These are phyloP conservation scores for Amanita rimosa DNA, from an alignment of 768 basidiomycete species.

Conservation along the genomic window DNA sequence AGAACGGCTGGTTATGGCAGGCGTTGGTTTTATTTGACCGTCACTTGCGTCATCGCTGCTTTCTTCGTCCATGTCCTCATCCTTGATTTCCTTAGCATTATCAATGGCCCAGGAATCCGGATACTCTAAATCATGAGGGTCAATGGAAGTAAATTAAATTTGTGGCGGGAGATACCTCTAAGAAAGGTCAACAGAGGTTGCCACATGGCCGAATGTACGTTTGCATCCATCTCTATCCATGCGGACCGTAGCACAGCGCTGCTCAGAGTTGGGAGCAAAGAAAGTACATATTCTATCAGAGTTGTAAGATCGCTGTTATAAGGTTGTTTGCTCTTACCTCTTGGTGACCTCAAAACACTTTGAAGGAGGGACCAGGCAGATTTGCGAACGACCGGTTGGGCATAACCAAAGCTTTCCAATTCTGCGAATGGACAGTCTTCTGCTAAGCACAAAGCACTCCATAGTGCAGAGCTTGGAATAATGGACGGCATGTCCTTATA, in stretches of 20 bases:
- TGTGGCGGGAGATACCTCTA: slow-evolving; percentile 35
- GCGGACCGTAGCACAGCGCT: slow-evolving; percentile 52
- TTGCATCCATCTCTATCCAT: slow-evolving; percentile 57
- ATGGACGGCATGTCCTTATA: slow-evolving; percentile 25
- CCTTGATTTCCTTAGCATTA: slow-evolving; percentile 18
- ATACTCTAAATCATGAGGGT: slow-evolving; percentile 31
- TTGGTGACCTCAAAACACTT: slow-evolving; percentile 28
- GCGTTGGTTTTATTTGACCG: neutral
- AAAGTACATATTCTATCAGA: slow-evolving; percentile 14
- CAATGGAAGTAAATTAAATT: neutral
- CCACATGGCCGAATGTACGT: slow-evolving; percentile 61
- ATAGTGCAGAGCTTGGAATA: slow-evolving; percentile 41
- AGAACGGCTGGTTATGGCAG: slow-evolving; percentile 3
- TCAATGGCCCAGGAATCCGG: slow-evolving; percentile 56
- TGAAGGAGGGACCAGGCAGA: slow-evolving; percentile 54
- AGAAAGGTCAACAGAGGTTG: slow-evolving; percentile 62
- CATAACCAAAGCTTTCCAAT: slow-evolving; percentile 41
- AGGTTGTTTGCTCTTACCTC: slow-evolving; percentile 23
- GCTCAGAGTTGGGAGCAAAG: slow-evolving; percentile 36
- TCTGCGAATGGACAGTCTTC: slow-evolving; percentile 30
- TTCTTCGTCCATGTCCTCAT: slow-evolving; percentile 18
- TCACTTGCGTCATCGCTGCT: slow-evolving; percentile 15
- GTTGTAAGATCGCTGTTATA: neutral
- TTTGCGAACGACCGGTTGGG: slow-evolving; percentile 64
- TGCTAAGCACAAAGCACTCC: slow-evolving; percentile 43